Evolutionary conservation across 371 early-diverging fungal genomes (phyloP), one percentile per base, ranked within the genome.

Genomic region (Mortierella sp.): DNA sequence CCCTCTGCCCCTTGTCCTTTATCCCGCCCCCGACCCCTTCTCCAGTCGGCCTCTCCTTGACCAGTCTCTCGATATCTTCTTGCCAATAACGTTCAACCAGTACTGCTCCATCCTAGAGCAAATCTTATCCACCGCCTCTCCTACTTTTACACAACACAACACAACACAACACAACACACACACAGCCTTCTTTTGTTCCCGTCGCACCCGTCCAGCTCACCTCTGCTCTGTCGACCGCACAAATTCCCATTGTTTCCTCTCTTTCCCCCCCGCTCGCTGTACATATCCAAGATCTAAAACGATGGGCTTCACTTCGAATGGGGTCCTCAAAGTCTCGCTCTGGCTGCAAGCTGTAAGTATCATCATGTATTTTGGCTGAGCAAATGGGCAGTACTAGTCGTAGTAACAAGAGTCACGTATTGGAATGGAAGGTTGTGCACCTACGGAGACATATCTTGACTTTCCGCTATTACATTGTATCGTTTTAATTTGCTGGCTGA

Each of bases 11-110:
- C n/a, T n/a, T n/a, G n/a, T n/a, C n/a, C n/a, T n/a, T n/a, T 91
- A 94, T 88, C 96, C 90, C n/a, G 98, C 96, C 53, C 94, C 94
- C 17, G 97, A 74, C 3, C 98, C 96, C 97, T 96, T 98, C 92
- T 52, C 95, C 95, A 47, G 92, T n/a, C n/a, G n/a, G n/a, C n/a
- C n/a, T n/a, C n/a, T n/a, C n/a, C n/a, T n/a, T n/a, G n/a, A n/a
- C n/a, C n/a, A n/a, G n/a, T n/a, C n/a, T 34, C 34, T 34, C 34
- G 34, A 34, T 10, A 34, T 34, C 34, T 10, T 34, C 4, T 92
- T 84, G 61, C n/a, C 12, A 34, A 34, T 34, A 4, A 34, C 34
- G 22, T 47, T 19, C 44, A 43, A 43, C 4, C 44, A 43, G 19
- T 17, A 43, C 9, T 39, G 39, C 39, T 5, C n/a, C 44, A 22